Evolutionary conservation across 2,329 filamentous ascomycete genomes (phyloP), one percentile per base, ranked within the genome.

Genomic region (Clonostachys rhizophaga): DNA sequence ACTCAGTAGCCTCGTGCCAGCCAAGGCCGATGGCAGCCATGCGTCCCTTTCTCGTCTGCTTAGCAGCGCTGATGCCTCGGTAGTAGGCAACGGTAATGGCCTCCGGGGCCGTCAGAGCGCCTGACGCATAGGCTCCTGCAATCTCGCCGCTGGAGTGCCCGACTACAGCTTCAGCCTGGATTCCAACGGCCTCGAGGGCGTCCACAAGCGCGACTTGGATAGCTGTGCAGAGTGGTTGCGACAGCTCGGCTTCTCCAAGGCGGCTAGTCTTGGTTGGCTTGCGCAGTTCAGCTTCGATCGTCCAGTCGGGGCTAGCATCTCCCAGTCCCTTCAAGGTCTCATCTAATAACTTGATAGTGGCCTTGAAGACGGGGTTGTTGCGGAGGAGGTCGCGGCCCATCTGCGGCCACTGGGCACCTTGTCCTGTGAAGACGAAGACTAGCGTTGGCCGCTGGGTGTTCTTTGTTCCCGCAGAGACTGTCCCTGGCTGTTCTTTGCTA

Each of bases 131-230:
- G 0, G 71, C 70, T 1, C 70, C 72, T 0, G 64, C 70, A 34
- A 74, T 69, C 48, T 75, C 72, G 1, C 72, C 72, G 3, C 57
- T 62, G 0, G 67, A 71, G 47, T 75, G 72, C 1, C 71, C 72
- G 4, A 72, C 60, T 0, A 70, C 65, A 2, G 58, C 62, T 6
- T 52, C 34, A 0, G 68, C 64, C 3, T 41, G 42, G 33, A 75
- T 50, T 1, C 63, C 59, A 43, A 57, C 57, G 2, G 52, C 49
- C 1, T 39, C 35, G 4, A 76, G 59, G 1, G 68, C 51, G 14
- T 73, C 62, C 0, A 73, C 59, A 1, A 78, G 52, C 0, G 56
- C 70, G 2, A 76, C 49, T 47, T 76, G 72, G 0, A 76, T 16
- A 0, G 69, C 68, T 1, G 70, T 73, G 35, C 64, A 73, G 0